These are phyloP conservation scores for Zizania latifolia DNA, from an alignment of 176 grass and related monocot genomes.

Conservation along the genomic window DNA sequence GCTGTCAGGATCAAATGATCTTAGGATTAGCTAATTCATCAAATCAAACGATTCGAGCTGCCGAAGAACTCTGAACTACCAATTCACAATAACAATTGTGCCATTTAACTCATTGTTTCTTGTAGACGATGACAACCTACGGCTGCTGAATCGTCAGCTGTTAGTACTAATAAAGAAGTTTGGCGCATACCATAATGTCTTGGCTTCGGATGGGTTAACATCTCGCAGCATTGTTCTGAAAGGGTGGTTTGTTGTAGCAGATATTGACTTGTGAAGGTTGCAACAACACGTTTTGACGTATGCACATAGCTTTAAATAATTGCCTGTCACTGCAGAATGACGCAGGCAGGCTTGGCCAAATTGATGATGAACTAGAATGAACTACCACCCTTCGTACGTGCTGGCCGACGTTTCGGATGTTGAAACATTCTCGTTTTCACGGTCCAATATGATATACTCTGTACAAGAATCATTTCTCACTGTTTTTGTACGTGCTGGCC, in stretches of 20 bases:
- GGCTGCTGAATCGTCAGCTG: background rate
- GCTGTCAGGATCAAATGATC: background rate
- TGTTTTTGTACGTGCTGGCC: background rate
- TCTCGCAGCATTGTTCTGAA: background rate
- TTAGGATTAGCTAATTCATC: background rate
- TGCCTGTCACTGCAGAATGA: conserved; percentile 28
- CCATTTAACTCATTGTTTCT: background rate
- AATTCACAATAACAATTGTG: background rate
- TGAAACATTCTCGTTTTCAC: background rate
- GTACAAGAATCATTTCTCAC: too few species aligned
- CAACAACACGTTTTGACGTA: background rate
- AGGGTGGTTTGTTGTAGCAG: background rate
- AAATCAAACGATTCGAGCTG: too few species aligned
- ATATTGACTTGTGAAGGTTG: background rate
- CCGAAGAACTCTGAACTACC: background rate
- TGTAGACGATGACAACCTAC: background rate
- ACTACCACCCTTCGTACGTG: background rate
- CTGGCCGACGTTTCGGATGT: background rate
- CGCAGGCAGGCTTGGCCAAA: conserved; percentile 8
- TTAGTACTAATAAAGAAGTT: background rate
- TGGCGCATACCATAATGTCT: background rate
- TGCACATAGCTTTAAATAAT: background rate
- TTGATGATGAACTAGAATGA: background rate
- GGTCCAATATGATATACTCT: background rate
- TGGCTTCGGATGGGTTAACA: background rate